Percentiles rank a stretch among this genome's conserved stretches.
phyloP scores from a whole-genome alignment of 768 basidiomycete species.

The Collybia mongolica region DNA sequence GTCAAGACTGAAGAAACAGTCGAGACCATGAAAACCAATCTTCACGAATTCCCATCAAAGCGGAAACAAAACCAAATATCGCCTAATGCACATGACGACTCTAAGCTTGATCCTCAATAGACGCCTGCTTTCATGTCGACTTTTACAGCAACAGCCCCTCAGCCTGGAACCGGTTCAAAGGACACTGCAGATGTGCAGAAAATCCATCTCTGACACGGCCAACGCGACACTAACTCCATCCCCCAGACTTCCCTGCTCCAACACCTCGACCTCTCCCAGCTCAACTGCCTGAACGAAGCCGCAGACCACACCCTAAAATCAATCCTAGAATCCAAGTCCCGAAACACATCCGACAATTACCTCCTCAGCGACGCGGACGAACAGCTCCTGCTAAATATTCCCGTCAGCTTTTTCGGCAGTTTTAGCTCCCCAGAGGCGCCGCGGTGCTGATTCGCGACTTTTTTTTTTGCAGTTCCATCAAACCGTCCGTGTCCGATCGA shows the following conservation, averaged over 20 bases:
- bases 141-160: not conserved
- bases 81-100: no score
- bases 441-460: slow-evolving; percentile 1
- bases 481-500: slow-evolving; percentile 58
- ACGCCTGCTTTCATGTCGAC: not conserved
- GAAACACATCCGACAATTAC: slow-evolving; percentile 44
- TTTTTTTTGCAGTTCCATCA: slow-evolving; percentile 75
- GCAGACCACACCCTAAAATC: slow-evolving; percentile 47
- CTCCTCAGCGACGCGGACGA: slow-evolving; percentile 73
- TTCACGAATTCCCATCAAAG: no score
- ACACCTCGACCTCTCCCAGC: slow-evolving; percentile 55
- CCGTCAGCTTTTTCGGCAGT: slow-evolving; percentile 38
- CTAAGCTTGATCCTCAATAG: no score
- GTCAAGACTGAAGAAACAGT: no score
- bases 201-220: not conserved
- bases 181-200: not conserved
- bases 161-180: not conserved
- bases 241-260: slow-evolving; percentile 53
- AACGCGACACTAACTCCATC: not conserved
- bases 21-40: no score
- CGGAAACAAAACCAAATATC: no score
- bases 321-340: slow-evolving; percentile 41
- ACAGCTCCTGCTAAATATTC: slow-evolving; percentile 65
- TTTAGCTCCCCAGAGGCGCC: not conserved
- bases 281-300: slow-evolving; percentile 72